Evolutionary conservation across 768 basidiomycete species (phyloP).

Genomic region (Leccinum imitatum): DNA sequence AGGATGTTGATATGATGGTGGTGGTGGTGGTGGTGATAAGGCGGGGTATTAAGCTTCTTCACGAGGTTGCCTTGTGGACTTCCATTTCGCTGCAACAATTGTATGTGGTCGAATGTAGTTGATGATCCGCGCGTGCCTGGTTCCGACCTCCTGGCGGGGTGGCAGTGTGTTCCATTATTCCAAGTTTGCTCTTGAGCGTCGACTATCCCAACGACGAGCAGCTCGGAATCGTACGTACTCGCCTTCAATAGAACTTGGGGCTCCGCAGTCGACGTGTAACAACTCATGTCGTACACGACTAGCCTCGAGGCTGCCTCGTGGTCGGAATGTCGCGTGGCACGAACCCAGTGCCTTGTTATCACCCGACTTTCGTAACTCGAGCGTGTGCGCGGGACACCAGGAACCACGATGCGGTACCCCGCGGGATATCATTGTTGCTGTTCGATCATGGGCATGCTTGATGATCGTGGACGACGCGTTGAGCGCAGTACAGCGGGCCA

Average conservation of each 20-base stretch:
- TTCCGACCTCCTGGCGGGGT: neutral
- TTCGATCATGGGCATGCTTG: neutral
- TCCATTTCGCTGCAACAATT: neutral
- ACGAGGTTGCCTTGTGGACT: conserved; percentile 20
- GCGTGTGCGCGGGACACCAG: neutral
- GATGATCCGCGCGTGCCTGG: neutral
- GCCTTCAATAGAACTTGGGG: neutral
- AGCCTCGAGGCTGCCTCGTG: conserved; percentile 23
- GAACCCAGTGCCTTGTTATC: neutral
- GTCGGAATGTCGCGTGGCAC: neutral
- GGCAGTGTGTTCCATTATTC: neutral
- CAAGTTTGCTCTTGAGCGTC: too few species aligned
- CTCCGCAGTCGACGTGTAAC: neutral
- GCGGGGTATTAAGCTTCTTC: conserved; percentile 20
- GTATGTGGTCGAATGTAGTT: neutral
- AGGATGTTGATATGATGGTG: neutral
- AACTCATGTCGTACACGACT: neutral
- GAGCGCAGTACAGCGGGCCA: too few species aligned
- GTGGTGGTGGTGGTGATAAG: conserved; percentile 6
- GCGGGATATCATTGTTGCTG: neutral
- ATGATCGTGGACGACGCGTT: neutral
- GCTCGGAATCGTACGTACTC: neutral
- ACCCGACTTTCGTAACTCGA: neutral
- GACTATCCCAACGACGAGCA: neutral
- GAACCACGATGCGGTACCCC: neutral